Conservation (phyloP, 176 grass and related monocot species). For the Tuctoria greenei region DNA sequence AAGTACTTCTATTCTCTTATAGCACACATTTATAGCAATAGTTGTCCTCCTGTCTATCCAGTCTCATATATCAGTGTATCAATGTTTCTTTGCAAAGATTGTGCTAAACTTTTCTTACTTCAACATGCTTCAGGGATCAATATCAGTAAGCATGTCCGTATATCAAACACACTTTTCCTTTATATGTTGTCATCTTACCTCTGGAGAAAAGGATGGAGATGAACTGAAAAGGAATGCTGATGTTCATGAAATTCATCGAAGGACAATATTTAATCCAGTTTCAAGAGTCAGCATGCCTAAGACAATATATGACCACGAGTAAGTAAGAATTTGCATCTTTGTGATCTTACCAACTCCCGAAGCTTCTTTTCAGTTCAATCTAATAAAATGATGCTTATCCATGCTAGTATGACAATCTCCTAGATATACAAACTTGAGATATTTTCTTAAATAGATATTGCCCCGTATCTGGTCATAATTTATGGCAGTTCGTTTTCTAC, state of each 20-base stretch:
- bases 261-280: constrained; percentile 73
- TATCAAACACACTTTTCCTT: constrained; percentile 89
- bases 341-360: not conserved
- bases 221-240: constrained; percentile 82
- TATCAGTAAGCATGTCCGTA: constrained; percentile 99
- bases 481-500: not conserved
- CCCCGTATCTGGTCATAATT: not conserved
- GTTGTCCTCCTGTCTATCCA: constrained; percentile 8
- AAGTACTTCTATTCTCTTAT: not conserved
- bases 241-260: constrained; percentile 93
- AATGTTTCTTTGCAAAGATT: constrained; percentile 11
- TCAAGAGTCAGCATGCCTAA: constrained; percentile 59
- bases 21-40: constrained; percentile 12
- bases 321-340: constrained; percentile 48
- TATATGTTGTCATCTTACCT: constrained; percentile 90
- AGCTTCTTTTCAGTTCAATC: not conserved
- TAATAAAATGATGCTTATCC: not conserved
- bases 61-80: not conserved
- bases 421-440: not conserved
- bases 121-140: constrained; percentile 73
- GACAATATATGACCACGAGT: constrained; percentile 90
- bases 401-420: not conserved
- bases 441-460: not conserved
- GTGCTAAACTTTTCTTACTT: constrained; percentile 31
- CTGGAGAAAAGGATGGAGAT: constrained; percentile 89